phyloP scores from a whole-genome alignment of 2,329 filamentous ascomycete species.

The Microcera coccophila region DNA sequence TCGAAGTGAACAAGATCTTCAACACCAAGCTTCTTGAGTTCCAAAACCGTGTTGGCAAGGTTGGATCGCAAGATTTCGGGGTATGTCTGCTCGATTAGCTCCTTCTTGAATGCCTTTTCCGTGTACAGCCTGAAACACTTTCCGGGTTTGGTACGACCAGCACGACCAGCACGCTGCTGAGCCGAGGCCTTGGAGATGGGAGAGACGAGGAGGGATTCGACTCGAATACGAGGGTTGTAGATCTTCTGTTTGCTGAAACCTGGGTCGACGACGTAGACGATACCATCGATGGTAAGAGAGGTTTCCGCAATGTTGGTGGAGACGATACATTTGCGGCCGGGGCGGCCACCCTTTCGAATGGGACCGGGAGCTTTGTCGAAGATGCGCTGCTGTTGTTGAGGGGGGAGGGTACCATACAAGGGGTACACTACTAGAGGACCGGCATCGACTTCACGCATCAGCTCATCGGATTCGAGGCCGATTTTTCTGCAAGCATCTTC shows the following conservation, averaged over 20 bases:
- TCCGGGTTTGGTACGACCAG: slow-evolving; percentile 94
- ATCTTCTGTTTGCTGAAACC: slow-evolving; percentile 99
- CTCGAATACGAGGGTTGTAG: slow-evolving; percentile 93
- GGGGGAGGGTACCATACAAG: slow-evolving; percentile 88
- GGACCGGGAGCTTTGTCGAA: slow-evolving; percentile 84
- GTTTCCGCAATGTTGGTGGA: slow-evolving; percentile 99
- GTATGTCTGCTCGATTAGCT: slow-evolving; percentile 95
- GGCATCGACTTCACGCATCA: slow-evolving; percentile 84
- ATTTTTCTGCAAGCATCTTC: slow-evolving; percentile 95
- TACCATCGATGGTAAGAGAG: slow-evolving; percentile 94
- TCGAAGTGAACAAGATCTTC: slow-evolving; percentile 97
- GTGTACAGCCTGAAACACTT: slow-evolving; percentile 98
- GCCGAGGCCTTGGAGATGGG: slow-evolving; percentile 97
- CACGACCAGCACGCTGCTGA: slow-evolving; percentile 96
- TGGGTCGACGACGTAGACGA: slow-evolving; percentile 98
- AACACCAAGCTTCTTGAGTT: slow-evolving; percentile 94
- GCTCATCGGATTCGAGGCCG: slow-evolving; percentile 81
- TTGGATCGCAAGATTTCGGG: slow-evolving; percentile 95
- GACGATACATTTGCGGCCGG: slow-evolving; percentile 90
- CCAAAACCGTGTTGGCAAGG: slow-evolving; percentile 87
- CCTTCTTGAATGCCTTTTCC: slow-evolving; percentile 92
- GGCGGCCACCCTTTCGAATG: slow-evolving; percentile 68
- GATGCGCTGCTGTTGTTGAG: slow-evolving; percentile 89
- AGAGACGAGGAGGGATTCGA: slow-evolving; percentile 95
- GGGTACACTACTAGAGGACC: slow-evolving; percentile 89